A percentile compares a stretch with the other conserved stretches of the same genome.
These are phyloP conservation scores for Colletotrichum caudatum DNA, from an alignment of 2,329 filamentous ascomycete genomes.

Conservation along the genomic window DNA sequence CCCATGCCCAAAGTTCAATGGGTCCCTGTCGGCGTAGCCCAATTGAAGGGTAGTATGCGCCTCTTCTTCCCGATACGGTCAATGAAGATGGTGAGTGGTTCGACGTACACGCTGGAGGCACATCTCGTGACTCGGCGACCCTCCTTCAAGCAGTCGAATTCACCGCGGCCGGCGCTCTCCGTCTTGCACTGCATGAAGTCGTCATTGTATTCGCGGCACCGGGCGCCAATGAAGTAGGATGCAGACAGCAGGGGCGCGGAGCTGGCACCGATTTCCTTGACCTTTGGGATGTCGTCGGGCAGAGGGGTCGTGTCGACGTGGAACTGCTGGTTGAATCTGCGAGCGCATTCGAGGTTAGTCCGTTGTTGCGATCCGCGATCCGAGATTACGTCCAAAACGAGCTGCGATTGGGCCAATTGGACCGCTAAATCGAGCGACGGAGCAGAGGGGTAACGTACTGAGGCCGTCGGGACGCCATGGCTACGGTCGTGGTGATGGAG, in stretches of 20 bases:
- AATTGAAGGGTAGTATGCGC: background rate
- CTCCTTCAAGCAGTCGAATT: slow-evolving; percentile 96
- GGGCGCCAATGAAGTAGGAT: slow-evolving; percentile 95
- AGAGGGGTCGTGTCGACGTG: slow-evolving; percentile 97
- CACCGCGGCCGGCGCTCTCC: slow-evolving; percentile 89
- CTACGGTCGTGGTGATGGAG: slow-evolving; percentile 44
- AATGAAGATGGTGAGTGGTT: background rate
- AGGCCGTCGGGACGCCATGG: slow-evolving; percentile 57
- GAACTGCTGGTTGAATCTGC: slow-evolving; percentile 92
- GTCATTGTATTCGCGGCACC: slow-evolving; percentile 96
- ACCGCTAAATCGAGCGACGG: background rate
- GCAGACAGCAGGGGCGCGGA: slow-evolving; percentile 93
- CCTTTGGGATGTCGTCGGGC: slow-evolving; percentile 89
- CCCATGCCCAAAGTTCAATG: no score
- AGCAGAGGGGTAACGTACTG: slow-evolving; percentile 51
- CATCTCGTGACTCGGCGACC: slow-evolving; percentile 96
- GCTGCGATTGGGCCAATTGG: slow-evolving; percentile 24
- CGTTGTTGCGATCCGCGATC: background rate
- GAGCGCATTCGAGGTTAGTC: slow-evolving; percentile 45
- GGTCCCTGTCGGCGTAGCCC: background rate
- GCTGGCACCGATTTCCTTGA: slow-evolving; percentile 92
- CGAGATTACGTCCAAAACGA: background rate
- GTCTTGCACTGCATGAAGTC: slow-evolving; percentile 99
- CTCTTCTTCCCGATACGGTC: background rate
- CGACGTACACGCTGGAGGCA: slow-evolving; percentile 91